Evolutionary conservation across 2,329 filamentous ascomycete genomes (phyloP), one percentile per base, ranked within the genome.

Genomic region (Penicillium aurantiogriseum): DNA sequence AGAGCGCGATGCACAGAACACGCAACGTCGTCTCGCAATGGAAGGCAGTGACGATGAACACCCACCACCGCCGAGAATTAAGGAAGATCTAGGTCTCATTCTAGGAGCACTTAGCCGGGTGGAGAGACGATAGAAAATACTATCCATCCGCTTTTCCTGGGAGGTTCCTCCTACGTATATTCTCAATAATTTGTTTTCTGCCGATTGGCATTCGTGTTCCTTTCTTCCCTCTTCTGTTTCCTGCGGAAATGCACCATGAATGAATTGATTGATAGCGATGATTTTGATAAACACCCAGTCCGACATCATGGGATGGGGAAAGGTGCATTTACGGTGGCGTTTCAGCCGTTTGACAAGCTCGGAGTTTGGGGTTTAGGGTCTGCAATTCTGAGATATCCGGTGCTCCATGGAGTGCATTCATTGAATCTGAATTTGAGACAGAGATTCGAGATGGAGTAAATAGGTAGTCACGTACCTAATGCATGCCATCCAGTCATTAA

Each of bases 1-100:
- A 69, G 86, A 90, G 69, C 81, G 92, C 42, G 90, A 96, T 55
- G 63, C 63, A 13, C 65, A 57, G 35, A 69, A 67, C 21, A 65
- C 65, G 8, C 64, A 67, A 54, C 60, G 64, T 27, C 64, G 61
- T 19, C 63, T 69, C 15, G 63, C 67, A 19, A 67, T 69, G 43
- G 71, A 72, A 58, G 68, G 62, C 23, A 62, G 62, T 1, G 62
- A 63, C 27, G 63, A 56, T 4, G 62, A 63, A 19, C 36, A 60
- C 36, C 45, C 47, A 52, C 50, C 48, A 62, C 35, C 61, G 57
- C 46, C 61, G 48, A 42, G 63, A 54, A 63, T 66, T 0, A 63
- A 62, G 48, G 71, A 76, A 61, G 74, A 77, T 57, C 58, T 77
- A 29, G 69, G 71, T 13, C 42, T 74, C 38, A 73, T 77, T 47